These are phyloP conservation scores for Aspergillus arachidicola DNA, from an alignment of 2,329 filamentous ascomycete genomes.

Conservation along the genomic window DNA sequence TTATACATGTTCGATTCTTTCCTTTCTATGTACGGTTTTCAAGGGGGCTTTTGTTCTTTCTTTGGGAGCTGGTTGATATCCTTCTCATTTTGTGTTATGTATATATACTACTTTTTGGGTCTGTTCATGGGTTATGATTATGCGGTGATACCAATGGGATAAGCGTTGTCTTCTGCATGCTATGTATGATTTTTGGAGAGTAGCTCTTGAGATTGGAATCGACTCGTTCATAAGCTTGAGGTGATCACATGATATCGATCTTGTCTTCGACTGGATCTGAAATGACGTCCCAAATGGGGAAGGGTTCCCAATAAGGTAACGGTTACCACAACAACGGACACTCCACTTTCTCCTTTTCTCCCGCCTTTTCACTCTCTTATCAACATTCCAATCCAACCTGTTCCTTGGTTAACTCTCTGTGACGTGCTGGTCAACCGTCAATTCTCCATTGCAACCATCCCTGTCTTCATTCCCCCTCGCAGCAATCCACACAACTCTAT, in stretches of 20 bases:
- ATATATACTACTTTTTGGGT: background rate
- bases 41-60: background rate
- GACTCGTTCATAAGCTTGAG: too few species aligned
- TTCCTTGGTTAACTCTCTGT: background rate
- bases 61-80: conserved; percentile 6
- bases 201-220: too few species aligned
- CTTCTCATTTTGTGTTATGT: conserved; percentile 7
- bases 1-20: background rate
- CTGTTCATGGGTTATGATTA: conserved; percentile 4
- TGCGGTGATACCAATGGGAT: conserved; percentile 7
- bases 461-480: conserved; percentile 7
- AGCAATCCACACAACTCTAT: background rate
- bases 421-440: conserved; percentile 4
- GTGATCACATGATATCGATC: too few species aligned
- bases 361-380: background rate
- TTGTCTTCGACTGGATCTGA: too few species aligned
- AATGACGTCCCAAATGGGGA: background rate
- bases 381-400: background rate
- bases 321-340: conserved; percentile 28
- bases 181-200: too few species aligned
- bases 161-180: conserved; percentile 3
- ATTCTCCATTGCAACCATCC: conserved; percentile 1
- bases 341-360: conserved; percentile 8
- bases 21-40: background rate
- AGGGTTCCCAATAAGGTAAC: background rate